Evolutionary conservation across 176 grass and related monocot genomes (phyloP), one percentile per base, ranked within the genome.

Genomic region (Cenchrus fungigraminus): DNA sequence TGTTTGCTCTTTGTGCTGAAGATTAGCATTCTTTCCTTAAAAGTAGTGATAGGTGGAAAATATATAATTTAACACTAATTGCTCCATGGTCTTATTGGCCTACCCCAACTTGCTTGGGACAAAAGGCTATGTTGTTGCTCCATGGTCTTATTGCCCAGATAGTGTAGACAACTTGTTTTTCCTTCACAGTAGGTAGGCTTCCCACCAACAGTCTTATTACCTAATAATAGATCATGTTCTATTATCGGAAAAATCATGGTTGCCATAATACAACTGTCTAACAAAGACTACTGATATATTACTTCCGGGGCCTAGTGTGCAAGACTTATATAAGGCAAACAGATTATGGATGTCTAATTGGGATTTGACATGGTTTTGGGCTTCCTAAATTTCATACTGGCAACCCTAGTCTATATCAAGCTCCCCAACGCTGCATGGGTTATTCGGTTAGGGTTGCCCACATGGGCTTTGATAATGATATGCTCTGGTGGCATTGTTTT

Each of bases 1-100:
- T 32, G 72, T 78, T 72, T 73, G 37, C 42, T 65, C 47, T 16
- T 55, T 65, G 47, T 15, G 8, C 65, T 86, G 5, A 76, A 53
- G 8, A 71, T 47, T 49, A 71, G 20, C 68, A 71, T 71, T 10
- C n/a, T 49, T 71, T 49, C 44, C 20, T 49, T 25, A 8, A 49
- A 49, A 71, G 68, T 49, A 49, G 44, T 0, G 60, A 58, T 20
- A 20, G 17, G 56, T 58, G 56, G 56, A 49, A 49, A 47, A 22
- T 37, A 40, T 76, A 10, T 75, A 55, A 76, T 58, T 54, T 74
- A 53, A 3, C 37, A 19, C 37, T 34, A 49, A 22, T 43, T 42
- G 7, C 31, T 58, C 29, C 8, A 12, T 10, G 12, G 4, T 76
- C 14, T 56, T 57, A 34, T 58, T 58, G 34, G 34, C 34, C 34